Evolutionary conservation across 2,329 filamentous ascomycete species (phyloP).

Genomic region (Colletotrichum noveboracense): DNA sequence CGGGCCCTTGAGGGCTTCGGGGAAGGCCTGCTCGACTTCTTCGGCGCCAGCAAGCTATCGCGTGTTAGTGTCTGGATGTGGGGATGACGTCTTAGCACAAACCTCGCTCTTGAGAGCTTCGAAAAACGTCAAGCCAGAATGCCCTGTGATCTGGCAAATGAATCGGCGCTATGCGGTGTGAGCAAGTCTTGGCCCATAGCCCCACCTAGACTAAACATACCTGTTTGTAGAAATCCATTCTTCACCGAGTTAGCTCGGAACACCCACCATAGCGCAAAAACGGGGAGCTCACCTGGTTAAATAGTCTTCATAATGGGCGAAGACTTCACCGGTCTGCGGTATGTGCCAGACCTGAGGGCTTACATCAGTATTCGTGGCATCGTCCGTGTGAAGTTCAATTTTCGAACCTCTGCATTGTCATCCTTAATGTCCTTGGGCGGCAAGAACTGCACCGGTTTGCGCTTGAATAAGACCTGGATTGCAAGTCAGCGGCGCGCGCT

Average conservation of each 20-base stretch:
- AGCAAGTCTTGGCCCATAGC: conserved; percentile 17
- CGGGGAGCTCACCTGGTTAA: conserved; percentile 70
- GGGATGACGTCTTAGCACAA: conserved; percentile 37
- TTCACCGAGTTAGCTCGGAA: conserved; percentile 45
- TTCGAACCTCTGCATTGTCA: conserved; percentile 80
- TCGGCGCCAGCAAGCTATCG: conserved; percentile 75
- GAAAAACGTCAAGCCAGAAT: conserved; percentile 90
- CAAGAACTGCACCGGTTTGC: conserved; percentile 89
- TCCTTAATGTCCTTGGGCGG: conserved; percentile 75
- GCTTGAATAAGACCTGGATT: conserved; percentile 87
- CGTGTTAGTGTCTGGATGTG: neutral
- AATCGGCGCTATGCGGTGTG: conserved; percentile 71
- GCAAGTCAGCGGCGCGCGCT: conserved; percentile 22
- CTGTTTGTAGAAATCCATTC: conserved; percentile 94
- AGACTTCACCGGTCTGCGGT: conserved; percentile 87
- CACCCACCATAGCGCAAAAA: neutral
- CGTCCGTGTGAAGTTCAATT: conserved; percentile 9
- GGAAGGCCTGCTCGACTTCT: conserved; percentile 91
- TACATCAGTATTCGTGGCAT: conserved; percentile 18
- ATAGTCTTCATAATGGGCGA: conserved; percentile 87
- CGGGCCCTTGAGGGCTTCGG: conserved; percentile 87
- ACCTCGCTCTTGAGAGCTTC: conserved; percentile 93
- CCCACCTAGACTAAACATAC: conserved; percentile 49
- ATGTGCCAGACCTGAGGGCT: conserved; percentile 86
- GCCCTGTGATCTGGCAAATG: conserved; percentile 94